A percentile compares a stretch with the other conserved stretches of the same genome.
phyloP scores from a whole-genome alignment of 495 filamentous ascomycete genomes.

The Elaphomyces granulatus region DNA sequence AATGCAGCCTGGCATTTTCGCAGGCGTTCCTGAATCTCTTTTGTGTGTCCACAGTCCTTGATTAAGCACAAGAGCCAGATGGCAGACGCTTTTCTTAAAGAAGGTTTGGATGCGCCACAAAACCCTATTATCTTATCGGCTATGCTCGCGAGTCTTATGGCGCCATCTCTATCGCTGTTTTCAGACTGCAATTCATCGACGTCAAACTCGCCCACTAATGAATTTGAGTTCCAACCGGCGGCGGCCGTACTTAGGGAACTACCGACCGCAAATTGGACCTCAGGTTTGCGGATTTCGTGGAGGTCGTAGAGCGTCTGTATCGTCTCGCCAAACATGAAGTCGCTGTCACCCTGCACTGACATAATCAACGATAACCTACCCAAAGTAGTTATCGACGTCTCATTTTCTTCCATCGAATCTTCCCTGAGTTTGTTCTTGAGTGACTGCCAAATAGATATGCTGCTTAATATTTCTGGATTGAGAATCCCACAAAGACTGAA shows the following conservation, averaged over 20 bases:
- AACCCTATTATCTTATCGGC: slow-evolving; percentile 56
- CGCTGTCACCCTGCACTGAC: slow-evolving; percentile 19
- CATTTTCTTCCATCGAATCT: slow-evolving; percentile 65
- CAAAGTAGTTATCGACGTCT: slow-evolving; percentile 61
- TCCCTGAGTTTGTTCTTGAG: slow-evolving; percentile 44
- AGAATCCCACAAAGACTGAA: slow-evolving; percentile 55
- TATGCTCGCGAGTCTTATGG: slow-evolving; percentile 38
- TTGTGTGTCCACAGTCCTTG: slow-evolving; percentile 69
- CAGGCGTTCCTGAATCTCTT: slow-evolving; percentile 54
- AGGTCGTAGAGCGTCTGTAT: slow-evolving; percentile 52
- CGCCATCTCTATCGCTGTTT: slow-evolving; percentile 28
- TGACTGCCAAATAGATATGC: slow-evolving; percentile 21
- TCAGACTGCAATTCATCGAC: slow-evolving; percentile 36
- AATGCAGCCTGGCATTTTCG: slow-evolving; percentile 76
- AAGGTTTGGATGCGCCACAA: slow-evolving; percentile 70
- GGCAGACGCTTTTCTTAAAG: slow-evolving; percentile 71
- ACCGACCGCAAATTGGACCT: slow-evolving; percentile 77
- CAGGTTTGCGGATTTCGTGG: slow-evolving; percentile 69
- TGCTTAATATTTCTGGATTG: slow-evolving; percentile 22
- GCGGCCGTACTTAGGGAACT: slow-evolving; percentile 68
- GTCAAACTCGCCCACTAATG: slow-evolving; percentile 44
- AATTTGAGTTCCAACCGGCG: slow-evolving; percentile 62
- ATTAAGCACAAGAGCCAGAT: slow-evolving; percentile 92
- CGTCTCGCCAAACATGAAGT: slow-evolving; percentile 27
- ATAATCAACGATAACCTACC: slow-evolving; percentile 49